These are phyloP conservation scores for Phytophthora ohioensis DNA, from an alignment of 352 stramenopile genomes.

Conservation along the genomic window DNA sequence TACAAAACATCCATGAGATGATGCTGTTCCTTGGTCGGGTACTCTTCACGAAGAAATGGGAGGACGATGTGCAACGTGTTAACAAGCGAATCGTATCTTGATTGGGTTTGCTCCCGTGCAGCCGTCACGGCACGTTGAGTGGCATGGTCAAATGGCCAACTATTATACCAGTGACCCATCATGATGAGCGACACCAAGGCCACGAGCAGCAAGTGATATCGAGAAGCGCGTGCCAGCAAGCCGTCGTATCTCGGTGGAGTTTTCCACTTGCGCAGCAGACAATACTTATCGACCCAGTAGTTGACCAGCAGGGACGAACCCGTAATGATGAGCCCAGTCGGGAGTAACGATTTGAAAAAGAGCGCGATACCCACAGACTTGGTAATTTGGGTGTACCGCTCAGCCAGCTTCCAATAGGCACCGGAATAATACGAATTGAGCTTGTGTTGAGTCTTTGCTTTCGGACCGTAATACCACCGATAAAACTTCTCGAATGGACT, in stretches of 20 bases:
- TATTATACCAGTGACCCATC: constrained; percentile 85
- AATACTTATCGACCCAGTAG: constrained; percentile 90
- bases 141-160: constrained; percentile 72
- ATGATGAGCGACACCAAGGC: constrained; percentile 72
- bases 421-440: constrained; percentile 84
- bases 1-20: constrained; percentile 55
- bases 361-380: constrained; percentile 72
- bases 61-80: constrained; percentile 61
- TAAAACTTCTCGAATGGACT: constrained; percentile 61
- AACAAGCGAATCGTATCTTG: constrained; percentile 36
- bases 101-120: constrained; percentile 37
- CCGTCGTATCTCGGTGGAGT: constrained; percentile 69
- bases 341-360: constrained; percentile 74
- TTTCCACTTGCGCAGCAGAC: constrained; percentile 80
- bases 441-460: constrained; percentile 76
- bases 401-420: constrained; percentile 69
- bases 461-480: constrained; percentile 52
- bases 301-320: constrained; percentile 74
- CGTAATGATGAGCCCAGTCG: constrained; percentile 72
- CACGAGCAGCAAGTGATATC: constrained; percentile 76
- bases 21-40: constrained; percentile 42
- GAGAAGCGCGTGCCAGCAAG: constrained; percentile 62
- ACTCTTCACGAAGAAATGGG: constrained; percentile 55
- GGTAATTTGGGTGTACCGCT: constrained; percentile 75
- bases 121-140: constrained; percentile 44